Evolutionary conservation across 371 early-diverging fungal genomes (phyloP).

Genomic region (Mortierella sp.): DNA sequence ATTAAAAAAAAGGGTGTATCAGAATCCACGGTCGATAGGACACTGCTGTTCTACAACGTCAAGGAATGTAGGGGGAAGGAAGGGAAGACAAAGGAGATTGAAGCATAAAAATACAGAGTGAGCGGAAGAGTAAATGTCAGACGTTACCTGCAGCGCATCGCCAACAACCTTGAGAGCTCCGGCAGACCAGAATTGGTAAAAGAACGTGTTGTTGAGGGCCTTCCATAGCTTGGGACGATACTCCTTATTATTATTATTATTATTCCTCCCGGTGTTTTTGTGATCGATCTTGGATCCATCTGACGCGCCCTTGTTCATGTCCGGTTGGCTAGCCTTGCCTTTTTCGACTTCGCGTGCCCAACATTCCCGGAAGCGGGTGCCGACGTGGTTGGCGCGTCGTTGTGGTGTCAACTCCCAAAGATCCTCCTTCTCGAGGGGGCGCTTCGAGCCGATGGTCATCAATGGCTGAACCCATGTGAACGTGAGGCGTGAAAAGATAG

Average conservation of each 20-base stretch:
- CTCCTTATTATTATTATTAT: conserved; percentile 5
- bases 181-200: conserved; percentile 44
- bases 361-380: conserved; percentile 33
- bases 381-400: conserved; percentile 38
- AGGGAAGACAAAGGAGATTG: background rate
- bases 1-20: background rate
- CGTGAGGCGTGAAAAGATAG: conserved; percentile 45
- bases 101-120: conserved; percentile 11
- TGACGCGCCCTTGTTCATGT: no score
- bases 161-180: conserved; percentile 40
- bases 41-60: no score
- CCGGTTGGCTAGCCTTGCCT: background rate
- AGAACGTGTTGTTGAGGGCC: conserved; percentile 40
- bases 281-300: background rate
- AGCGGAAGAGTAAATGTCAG: no score
- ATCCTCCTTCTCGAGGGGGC: conserved; percentile 59
- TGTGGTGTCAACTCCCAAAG: conserved; percentile 52
- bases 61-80: no score
- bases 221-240: conserved; percentile 37
- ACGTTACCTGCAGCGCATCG: conserved; percentile 32
- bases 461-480: conserved; percentile 56
- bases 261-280: conserved; percentile 4
- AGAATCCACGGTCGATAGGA: no score
- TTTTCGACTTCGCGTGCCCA: conserved; percentile 53
- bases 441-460: conserved; percentile 53